Percentiles rank a stretch among this genome's conserved stretches.
Conservation (phyloP, 2,329 filamentous ascomycete genomes). For the Penicillium occitanis region DNA sequence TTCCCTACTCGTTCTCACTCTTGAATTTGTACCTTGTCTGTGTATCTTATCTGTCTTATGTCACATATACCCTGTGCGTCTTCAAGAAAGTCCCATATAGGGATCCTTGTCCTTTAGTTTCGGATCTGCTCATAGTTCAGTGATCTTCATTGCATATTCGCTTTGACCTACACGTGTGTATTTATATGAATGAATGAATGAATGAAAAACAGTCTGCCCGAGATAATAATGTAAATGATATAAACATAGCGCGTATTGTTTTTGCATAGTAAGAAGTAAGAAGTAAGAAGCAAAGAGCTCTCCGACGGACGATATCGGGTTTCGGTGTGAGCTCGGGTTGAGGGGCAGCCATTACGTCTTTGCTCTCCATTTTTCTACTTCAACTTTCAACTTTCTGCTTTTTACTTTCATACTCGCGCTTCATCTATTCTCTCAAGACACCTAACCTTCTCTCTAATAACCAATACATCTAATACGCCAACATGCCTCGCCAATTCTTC, state of each 20-base stretch:
- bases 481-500: constrained; percentile 93
- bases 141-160: neutral
- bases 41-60: neutral
- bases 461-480: constrained; percentile 42
- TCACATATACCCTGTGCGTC: neutral
- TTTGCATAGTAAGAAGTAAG: neutral
- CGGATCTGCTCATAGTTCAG: neutral
- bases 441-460: constrained; percentile 1
- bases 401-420: neutral
- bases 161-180: neutral
- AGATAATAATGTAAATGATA: neutral
- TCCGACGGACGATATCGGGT: constrained; percentile 15
- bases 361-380: neutral
- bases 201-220: neutral
- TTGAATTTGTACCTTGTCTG: neutral
- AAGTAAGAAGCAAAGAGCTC: neutral
- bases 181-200: neutral
- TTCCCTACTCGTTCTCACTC: neutral
- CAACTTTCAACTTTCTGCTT: neutral
- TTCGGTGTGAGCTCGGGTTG: constrained; percentile 13
- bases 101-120: neutral
- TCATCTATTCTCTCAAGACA: neutral
- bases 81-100: neutral
- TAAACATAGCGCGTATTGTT: neutral
- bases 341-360: constrained; percentile 1